Evolutionary conservation across 2,329 filamentous ascomycete species (phyloP).

Genomic region (Chaetomium olivaceum): DNA sequence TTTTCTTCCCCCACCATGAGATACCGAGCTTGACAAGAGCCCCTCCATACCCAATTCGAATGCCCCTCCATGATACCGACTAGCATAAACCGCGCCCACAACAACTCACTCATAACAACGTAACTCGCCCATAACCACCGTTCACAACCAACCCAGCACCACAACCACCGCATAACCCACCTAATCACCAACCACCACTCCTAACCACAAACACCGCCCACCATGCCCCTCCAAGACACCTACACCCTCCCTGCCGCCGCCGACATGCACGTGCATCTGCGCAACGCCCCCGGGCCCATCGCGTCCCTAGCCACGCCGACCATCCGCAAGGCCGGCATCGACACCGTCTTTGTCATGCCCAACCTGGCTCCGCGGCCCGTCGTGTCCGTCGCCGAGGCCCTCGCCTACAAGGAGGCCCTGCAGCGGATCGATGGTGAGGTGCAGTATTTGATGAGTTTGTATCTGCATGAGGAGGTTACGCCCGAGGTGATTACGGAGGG

Average conservation of each 20-base stretch:
- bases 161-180: constrained; percentile 20
- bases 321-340: constrained; percentile 61
- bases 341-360: constrained; percentile 63
- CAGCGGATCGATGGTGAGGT: constrained; percentile 61
- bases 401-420: constrained; percentile 66
- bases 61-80: constrained; percentile 8
- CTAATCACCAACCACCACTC: neutral
- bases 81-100: neutral
- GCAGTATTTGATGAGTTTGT: constrained; percentile 74
- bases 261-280: constrained; percentile 71
- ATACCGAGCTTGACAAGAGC: neutral
- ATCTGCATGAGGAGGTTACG: constrained; percentile 35
- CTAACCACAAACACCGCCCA: neutral
- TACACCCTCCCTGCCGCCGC: constrained; percentile 62
- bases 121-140: no score
- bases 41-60: constrained; percentile 4
- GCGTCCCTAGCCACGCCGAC: constrained; percentile 58
- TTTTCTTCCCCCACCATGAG: neutral
- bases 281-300: constrained; percentile 60
- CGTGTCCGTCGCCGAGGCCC: constrained; percentile 60
- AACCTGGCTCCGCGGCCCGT: constrained; percentile 63
- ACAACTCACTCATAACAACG: neutral
- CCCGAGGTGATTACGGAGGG: constrained; percentile 63
- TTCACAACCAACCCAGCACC: neutral
- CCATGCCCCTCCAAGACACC: constrained; percentile 38